Percentiles rank a stretch among this genome's conserved stretches.
Conservation (phyloP, 2,329 filamentous ascomycete genomes). For the Celoporthe dispersa region DNA sequence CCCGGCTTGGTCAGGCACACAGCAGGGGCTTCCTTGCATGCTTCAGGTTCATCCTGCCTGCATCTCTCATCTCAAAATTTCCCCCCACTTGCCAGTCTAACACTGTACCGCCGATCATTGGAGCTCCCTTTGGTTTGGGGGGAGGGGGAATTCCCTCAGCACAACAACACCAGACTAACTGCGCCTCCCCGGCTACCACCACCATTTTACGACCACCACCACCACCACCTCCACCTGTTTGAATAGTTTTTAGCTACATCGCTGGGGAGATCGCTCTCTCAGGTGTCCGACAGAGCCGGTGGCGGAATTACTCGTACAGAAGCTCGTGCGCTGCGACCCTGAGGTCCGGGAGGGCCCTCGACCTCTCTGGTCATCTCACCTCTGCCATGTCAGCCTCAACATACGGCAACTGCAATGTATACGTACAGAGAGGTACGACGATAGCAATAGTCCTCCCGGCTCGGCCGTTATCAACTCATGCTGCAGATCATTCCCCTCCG, state of each 20-base stretch:
- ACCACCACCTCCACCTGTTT: not conserved
- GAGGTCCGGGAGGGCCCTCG: not conserved
- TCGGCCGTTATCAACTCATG: slow-evolving; percentile 2
- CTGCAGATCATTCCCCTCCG: not conserved
- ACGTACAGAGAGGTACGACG: not conserved
- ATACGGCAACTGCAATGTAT: not conserved
- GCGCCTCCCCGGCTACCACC: not conserved
- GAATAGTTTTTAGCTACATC: not conserved
- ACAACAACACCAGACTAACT: not conserved
- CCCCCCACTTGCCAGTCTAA: not conserved
- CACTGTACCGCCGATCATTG: not conserved
- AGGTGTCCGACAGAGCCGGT: not conserved
- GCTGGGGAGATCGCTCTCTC: not conserved
- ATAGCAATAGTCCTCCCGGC: not conserved
- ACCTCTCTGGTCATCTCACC: not conserved
- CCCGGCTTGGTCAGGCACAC: not conserved
- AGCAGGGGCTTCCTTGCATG: not conserved
- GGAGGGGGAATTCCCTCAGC: not conserved
- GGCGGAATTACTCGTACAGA: not conserved
- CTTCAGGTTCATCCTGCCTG: not conserved
- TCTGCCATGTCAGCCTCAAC: not conserved
- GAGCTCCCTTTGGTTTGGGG: not conserved
- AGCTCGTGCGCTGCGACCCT: not conserved
- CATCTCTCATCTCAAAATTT: not conserved
- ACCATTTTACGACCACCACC: not conserved